Evolutionary conservation across 202 grass and related monocot genomes (phyloP), one percentile per base, ranked within the genome.

Genomic region (Elaeis oleifera): DNA sequence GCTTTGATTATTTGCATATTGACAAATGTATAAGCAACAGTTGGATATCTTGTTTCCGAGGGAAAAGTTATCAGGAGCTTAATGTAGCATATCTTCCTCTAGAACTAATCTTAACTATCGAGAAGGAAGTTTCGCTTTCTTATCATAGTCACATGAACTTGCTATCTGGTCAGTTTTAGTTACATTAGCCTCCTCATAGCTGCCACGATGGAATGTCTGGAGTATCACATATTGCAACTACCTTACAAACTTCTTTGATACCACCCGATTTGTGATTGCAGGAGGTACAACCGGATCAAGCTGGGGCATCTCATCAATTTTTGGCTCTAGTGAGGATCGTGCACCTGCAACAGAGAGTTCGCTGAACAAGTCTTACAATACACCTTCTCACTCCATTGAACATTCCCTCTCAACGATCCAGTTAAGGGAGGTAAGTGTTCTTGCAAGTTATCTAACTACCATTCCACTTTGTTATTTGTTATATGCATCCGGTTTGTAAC

Each of bases 361-460:
- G 19, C 52, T 71, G 53, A 82, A 49, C 60, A 89, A 77, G 68
- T 23, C 71, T 65, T 61, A 50, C 31, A 50, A 64, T 69, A 23
- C 65, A 24, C 80, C 61, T 24, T 36, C 73, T 73, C 69, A 72
- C 49, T 73, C 66, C 70, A 62, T 80, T 23, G 70, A 85, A 56
- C 75, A 59, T 54, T 55, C 83, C 6, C 24, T 54, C 28, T 81
- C 84, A n/a, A 74, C 67, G 26, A 89, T 89, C 61, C 84, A 65
- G 24, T 65, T 97, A 59, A 84, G 72, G 84, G 92, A 97, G 87
- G 92, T 97, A 58, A 76, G 20, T 72, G 60, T 64, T 63, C 73
- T 18, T 49, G 49, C 28, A 36, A 82, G 71, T 53, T 62, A 21
- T 58, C 5, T 60, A 44, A 44, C 2, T 44, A 44, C 36, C 11